Evolutionary conservation across 352 stramenopile species (phyloP).

Genomic region (Hyaloperonospora brassicae): DNA sequence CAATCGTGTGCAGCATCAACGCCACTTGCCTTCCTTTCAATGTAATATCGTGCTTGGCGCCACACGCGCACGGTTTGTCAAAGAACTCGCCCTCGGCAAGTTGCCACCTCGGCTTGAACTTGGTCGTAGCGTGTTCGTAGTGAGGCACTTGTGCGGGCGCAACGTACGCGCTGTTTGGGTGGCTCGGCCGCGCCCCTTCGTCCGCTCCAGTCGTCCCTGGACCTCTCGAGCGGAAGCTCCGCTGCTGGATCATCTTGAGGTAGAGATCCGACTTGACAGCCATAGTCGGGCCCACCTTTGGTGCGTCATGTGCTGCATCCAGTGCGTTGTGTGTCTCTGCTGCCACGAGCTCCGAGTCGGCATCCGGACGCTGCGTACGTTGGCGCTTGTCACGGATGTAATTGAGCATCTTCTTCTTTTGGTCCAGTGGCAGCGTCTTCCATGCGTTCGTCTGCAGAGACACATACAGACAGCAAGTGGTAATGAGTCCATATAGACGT

Average conservation of each 20-base stretch:
- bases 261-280: constrained; percentile 56
- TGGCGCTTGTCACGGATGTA: constrained; percentile 71
- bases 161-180: constrained; percentile 62
- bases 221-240: constrained; percentile 32
- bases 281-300: constrained; percentile 11
- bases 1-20: constrained; percentile 53
- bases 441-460: constrained; percentile 53
- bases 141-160: constrained; percentile 39
- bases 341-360: constrained; percentile 5
- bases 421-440: constrained; percentile 62
- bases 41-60: constrained; percentile 35
- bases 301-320: constrained; percentile 11
- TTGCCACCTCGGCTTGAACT: constrained; percentile 52
- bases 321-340: constrained; percentile 1
- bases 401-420: constrained; percentile 73
- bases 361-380: constrained; percentile 14
- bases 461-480: background rate
- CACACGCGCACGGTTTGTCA: constrained; percentile 49
- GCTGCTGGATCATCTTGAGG: constrained; percentile 72
- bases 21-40: constrained; percentile 35
- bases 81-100: constrained; percentile 69
- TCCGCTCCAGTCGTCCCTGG: constrained; percentile 1
- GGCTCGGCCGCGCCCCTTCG: constrained; percentile 5
- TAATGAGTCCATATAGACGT: too few species aligned
- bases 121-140: constrained; percentile 25